These are phyloP conservation scores for Eimeria necatrix DNA, from an alignment of 169 alveolate species.

Conservation along the genomic window DNA sequence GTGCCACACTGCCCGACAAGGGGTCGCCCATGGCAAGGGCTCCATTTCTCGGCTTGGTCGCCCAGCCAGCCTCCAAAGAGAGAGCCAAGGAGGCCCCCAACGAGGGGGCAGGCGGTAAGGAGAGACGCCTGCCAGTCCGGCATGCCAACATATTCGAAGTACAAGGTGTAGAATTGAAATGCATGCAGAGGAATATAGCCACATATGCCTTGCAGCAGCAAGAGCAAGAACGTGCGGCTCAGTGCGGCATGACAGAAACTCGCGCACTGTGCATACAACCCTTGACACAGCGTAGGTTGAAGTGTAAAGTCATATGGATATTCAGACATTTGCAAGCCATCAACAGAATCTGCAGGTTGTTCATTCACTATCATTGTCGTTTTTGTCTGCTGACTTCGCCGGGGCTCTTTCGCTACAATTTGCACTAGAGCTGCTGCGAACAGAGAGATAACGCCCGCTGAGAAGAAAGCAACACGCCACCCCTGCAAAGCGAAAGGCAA, in stretches of 20 bases:
- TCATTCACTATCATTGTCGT: background rate
- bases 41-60: conserved; percentile 88
- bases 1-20: conserved; percentile 85
- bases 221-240: conserved; percentile 78
- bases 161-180: conserved; percentile 91
- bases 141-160: conserved; percentile 92
- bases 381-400: conserved; percentile 19
- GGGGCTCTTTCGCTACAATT: conserved; percentile 80
- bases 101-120: conserved; percentile 89
- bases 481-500: conserved; percentile 57
- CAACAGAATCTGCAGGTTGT: background rate
- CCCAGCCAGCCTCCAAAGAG: conserved; percentile 93
- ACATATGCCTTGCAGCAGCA: conserved; percentile 88
- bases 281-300: background rate
- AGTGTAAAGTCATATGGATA: background rate
- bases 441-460: conserved; percentile 74
- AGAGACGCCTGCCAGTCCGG: conserved; percentile 92
- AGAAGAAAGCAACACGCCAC: conserved; percentile 80
- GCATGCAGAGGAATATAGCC: conserved; percentile 94
- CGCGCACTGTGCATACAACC: conserved; percentile 62
- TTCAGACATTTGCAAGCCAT: background rate
- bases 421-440: conserved; percentile 76
- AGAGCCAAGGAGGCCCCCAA: conserved; percentile 94
- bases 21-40: conserved; percentile 92
- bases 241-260: conserved; percentile 78